Base-by-base conservation (phyloP, 768 basidiomycete species). In the Sutorius australiensis region DNA sequence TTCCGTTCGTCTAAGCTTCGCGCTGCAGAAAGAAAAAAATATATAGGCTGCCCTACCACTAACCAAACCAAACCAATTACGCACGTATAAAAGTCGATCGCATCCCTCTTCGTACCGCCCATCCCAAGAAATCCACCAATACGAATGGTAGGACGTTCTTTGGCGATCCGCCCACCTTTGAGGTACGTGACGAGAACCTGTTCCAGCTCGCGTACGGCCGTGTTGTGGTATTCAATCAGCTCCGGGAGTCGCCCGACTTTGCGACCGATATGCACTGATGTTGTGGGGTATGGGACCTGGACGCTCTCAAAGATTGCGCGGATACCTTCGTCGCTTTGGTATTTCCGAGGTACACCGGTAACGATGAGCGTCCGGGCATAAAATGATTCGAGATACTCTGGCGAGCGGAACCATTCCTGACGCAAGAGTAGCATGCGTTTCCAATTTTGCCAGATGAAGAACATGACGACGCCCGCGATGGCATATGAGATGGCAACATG, bases 161-260 rank as follows among this genome's bases (percentile, higher is more conserved):
- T 83, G 44, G 80, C 91, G 34, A 94, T 77, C 61, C 76, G 81
- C 2, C 90, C 92, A 8, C 81, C 85, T 61, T 92, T 94, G 54
- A 98, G 80, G 68, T 97, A 98, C 49, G 82, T 83, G 51, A 98
- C 95, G 31, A 99, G 80, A 46, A 93, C 79, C 34, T 82, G 77
- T 68, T 99, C 97, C 52, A 98, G 81, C 61, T 95, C 86, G 44
- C 89, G 79, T n/a, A 99, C 95, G n/a, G 92, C 87, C 49, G 84
- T 74, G 68, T 98, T 98, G 69, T 95, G 92, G 61, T 85, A 88
- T 51, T 95, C 89, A 57, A 99, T 90, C 51, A 97, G 75, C 54
- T 92, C 86, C 0, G 97, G 93, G 14, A 98, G 84, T 51, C 83
- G 79, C 27, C 94, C 95, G 32, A 98, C 87, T 60, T 82, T 83